These are phyloP conservation scores for Phytophthora multivora DNA, from an alignment of 352 stramenopile genomes.

Conservation along the genomic window DNA sequence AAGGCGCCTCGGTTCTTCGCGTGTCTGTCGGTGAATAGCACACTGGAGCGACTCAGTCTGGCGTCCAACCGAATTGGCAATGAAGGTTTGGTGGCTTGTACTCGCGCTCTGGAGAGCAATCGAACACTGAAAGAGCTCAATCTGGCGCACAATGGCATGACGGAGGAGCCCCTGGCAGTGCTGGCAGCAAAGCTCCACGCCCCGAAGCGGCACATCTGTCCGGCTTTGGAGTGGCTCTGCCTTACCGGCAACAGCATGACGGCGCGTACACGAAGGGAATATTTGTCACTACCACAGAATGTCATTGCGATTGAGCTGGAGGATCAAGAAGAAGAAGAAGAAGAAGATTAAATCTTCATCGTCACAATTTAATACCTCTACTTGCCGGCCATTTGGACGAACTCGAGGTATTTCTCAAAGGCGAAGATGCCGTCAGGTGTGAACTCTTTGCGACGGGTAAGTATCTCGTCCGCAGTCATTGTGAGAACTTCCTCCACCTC, in stretches of 20 bases:
- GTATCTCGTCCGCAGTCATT: slow-evolving; percentile 77
- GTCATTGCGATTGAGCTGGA: slow-evolving; percentile 53
- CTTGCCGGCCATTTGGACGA: slow-evolving; percentile 15
- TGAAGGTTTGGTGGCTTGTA: slow-evolving; percentile 69
- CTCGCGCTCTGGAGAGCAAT: slow-evolving; percentile 63
- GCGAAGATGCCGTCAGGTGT: slow-evolving; percentile 84
- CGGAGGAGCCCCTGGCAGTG: slow-evolving; percentile 66
- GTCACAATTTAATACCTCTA: neutral
- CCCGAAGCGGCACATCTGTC: slow-evolving; percentile 23
- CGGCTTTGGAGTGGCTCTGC: slow-evolving; percentile 55
- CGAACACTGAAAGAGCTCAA: slow-evolving; percentile 67
- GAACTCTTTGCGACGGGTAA: slow-evolving; percentile 62
- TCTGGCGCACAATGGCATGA: slow-evolving; percentile 74
- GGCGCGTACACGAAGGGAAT: slow-evolving; percentile 42
- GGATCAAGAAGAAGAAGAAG: slow-evolving; percentile 25
- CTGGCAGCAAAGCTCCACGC: slow-evolving; percentile 43
- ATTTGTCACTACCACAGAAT: slow-evolving; percentile 33
- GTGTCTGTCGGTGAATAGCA: slow-evolving; percentile 64
- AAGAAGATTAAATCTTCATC: neutral
- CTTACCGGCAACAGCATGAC: slow-evolving; percentile 69
- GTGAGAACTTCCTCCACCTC: slow-evolving; percentile 82
- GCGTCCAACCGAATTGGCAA: slow-evolving; percentile 76
- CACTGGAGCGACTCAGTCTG: slow-evolving; percentile 53
- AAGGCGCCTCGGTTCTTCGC: slow-evolving; percentile 68
- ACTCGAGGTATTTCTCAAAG: slow-evolving; percentile 72